Percentiles rank a stretch among this genome's conserved stretches.
Conservation (phyloP, 176 grass and related monocot species). For the Cenchrus purpureus region DNA sequence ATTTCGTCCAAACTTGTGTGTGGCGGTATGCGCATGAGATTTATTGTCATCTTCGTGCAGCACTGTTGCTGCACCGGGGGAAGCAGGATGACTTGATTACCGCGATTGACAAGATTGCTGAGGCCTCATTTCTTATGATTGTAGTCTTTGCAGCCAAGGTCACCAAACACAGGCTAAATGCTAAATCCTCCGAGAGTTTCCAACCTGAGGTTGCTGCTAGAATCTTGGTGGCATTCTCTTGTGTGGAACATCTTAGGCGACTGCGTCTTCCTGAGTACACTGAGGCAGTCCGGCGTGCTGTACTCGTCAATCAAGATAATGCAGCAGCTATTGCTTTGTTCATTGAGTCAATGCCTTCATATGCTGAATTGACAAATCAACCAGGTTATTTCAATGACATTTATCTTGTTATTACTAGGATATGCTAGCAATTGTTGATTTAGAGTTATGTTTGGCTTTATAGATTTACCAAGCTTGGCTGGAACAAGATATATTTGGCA, state of each 20-base stretch:
- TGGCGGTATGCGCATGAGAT: slow-evolving; percentile 70
- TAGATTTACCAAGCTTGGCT: slow-evolving; percentile 52
- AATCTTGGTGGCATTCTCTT: slow-evolving; percentile 83
- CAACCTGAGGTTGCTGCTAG: slow-evolving; percentile 62
- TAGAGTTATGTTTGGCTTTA: slow-evolving; percentile 30
- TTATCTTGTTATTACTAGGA: slow-evolving; percentile 6
- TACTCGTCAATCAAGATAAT: slow-evolving; percentile 73
- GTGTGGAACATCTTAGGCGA: slow-evolving; percentile 85
- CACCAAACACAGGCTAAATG: slow-evolving; percentile 61
- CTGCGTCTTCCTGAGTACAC: slow-evolving; percentile 88
- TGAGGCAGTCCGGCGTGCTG: slow-evolving; percentile 66
- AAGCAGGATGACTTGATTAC: slow-evolving; percentile 57
- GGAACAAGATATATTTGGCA: slow-evolving; percentile 68
- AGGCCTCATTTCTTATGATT: slow-evolving; percentile 91
- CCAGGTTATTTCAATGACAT: slow-evolving; percentile 53
- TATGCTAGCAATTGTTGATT: slow-evolving; percentile 23
- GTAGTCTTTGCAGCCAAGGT: slow-evolving; percentile 78
- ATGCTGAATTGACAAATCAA: slow-evolving; percentile 72
- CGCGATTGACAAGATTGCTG: slow-evolving; percentile 68
- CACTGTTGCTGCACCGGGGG: slow-evolving; percentile 50
- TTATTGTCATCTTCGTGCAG: slow-evolving; percentile 64
- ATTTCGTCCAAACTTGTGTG: slow-evolving; percentile 57
- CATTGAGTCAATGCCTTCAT: slow-evolving; percentile 75
- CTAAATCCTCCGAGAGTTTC: slow-evolving; percentile 48
- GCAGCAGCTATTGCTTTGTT: slow-evolving; percentile 52